Conservation (phyloP, 768 basidiomycete genomes). For the Mycena maculata region DNA sequence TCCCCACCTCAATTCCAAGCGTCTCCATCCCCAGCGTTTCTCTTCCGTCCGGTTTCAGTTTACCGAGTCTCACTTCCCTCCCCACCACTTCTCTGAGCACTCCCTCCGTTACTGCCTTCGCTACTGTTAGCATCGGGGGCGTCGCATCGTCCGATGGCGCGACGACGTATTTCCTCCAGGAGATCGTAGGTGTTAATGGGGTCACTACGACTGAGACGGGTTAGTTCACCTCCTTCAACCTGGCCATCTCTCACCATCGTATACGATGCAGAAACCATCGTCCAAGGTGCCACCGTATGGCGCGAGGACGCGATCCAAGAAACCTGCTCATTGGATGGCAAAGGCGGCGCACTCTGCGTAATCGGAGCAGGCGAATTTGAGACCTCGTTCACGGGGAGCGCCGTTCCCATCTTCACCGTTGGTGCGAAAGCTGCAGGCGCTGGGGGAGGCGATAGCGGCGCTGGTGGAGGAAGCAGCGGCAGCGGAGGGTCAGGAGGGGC, state of each 20-base stretch:
- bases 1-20: neutral
- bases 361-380: neutral
- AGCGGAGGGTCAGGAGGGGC: neutral
- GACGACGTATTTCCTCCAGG: constrained; percentile 19
- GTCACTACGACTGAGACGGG: neutral
- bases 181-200: constrained; percentile 9
- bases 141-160: constrained; percentile 15
- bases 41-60: constrained; percentile 12
- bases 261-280: constrained; percentile 13
- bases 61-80: neutral
- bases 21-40: constrained; percentile 9
- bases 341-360: constrained; percentile 14
- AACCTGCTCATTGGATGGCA: constrained; percentile 27
- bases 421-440: constrained; percentile 7
- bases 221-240: constrained; percentile 3
- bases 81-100: constrained; percentile 6
- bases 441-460: neutral
- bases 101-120: constrained; percentile 10
- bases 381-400: constrained; percentile 20
- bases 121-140: constrained; percentile 21
- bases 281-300: constrained; percentile 27
- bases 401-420: constrained; percentile 21
- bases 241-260: neutral
- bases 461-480: neutral
- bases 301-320: constrained; percentile 9